Conservation (phyloP, 257 asterid genomes). For the Primulina tabacum region DNA sequence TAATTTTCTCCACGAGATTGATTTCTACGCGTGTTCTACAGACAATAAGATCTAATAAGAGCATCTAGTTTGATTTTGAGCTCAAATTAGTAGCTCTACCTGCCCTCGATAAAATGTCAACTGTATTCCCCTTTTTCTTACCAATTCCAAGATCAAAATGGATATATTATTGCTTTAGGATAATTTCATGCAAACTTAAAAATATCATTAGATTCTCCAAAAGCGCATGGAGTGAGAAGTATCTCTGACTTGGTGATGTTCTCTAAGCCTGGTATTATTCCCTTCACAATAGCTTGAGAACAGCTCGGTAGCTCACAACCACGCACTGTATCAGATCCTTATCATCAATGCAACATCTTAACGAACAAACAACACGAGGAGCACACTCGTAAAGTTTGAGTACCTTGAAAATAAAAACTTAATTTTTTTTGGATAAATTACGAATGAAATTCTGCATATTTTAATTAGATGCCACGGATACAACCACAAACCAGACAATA, state of each 20-base stretch:
- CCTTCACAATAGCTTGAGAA: background rate
- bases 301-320: no score
- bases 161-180: background rate
- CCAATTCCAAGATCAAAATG: background rate
- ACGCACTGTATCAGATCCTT: conserved; percentile 4
- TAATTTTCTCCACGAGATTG: no score
- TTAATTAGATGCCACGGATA: background rate
- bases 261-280: background rate
- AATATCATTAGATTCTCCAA: background rate
- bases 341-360: background rate
- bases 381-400: background rate
- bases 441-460: no score
- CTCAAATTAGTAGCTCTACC: background rate
- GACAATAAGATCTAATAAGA: no score
- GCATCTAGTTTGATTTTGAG: background rate
- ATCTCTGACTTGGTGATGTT: no score
- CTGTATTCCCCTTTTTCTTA: background rate
- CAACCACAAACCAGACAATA: background rate
- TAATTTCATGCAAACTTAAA: background rate
- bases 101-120: background rate
- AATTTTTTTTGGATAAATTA: no score
- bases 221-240: no score
- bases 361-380: background rate
- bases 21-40: no score
- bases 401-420: background rate